Evolutionary conservation across 192 early-diverging fungal species (phyloP).

Genomic region (Chytriomyces sp.): DNA sequence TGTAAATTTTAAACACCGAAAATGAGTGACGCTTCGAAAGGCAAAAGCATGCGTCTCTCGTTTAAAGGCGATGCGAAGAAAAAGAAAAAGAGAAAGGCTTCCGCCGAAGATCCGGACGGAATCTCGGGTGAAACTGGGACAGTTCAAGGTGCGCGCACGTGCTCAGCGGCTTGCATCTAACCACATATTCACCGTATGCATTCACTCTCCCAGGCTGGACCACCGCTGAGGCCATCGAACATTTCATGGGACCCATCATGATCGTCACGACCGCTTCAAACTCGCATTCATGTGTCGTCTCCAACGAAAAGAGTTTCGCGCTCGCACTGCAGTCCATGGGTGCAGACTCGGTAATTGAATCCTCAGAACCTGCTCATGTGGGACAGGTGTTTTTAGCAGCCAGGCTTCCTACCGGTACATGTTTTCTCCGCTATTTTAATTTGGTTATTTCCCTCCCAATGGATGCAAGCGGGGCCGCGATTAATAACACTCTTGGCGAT

Average conservation of each 20-base stretch:
- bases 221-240: constrained; percentile 58
- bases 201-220: constrained; percentile 66
- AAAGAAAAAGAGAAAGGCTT: constrained; percentile 70
- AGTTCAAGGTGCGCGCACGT: too few species aligned
- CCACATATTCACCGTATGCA: not conserved
- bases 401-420: constrained; percentile 56
- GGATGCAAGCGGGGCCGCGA: not conserved
- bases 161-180: not conserved
- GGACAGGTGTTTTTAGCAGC: constrained; percentile 73
- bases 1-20: not conserved
- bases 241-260: constrained; percentile 73
- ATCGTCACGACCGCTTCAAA: constrained; percentile 53
- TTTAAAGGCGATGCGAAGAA: constrained; percentile 38
- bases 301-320: constrained; percentile 30
- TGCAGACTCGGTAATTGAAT: not conserved
- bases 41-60: constrained; percentile 24
- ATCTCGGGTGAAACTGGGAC: too few species aligned
- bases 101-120: constrained; percentile 37
- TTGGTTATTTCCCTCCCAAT: not conserved
- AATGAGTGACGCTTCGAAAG: constrained; percentile 1
- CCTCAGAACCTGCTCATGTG: constrained; percentile 57
- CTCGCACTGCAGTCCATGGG: constrained; percentile 27
- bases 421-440: not conserved
- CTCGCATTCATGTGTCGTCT: constrained; percentile 25
- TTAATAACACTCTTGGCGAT: not conserved